A percentile compares a stretch with the other conserved stretches of the same genome.
Evolutionary conservation across 371 early-diverging fungal genomes (phyloP).

Genomic region (Haplosporangium sp.): DNA sequence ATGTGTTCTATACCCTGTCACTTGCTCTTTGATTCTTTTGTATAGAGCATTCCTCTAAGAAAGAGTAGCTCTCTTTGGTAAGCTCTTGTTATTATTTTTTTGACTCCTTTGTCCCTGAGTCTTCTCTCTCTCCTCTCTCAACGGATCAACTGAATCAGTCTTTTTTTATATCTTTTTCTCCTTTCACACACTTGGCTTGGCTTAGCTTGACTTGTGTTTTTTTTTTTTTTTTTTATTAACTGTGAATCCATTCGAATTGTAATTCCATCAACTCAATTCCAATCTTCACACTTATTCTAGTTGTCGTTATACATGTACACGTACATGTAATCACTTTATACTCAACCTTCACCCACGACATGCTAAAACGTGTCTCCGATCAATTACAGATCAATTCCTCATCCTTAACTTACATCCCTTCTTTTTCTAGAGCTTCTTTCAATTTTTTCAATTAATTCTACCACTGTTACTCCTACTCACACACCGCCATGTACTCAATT

Average conservation of each 20-base stretch:
- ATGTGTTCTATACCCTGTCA: not conserved
- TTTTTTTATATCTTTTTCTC: not conserved
- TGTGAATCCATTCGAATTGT: not conserved
- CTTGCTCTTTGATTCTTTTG: not conserved
- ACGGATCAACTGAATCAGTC: constrained; percentile 2
- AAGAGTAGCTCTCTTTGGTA: not conserved
- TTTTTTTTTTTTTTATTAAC: not conserved
- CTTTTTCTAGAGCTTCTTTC: not conserved
- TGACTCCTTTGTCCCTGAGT: not conserved
- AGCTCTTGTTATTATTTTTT: not conserved
- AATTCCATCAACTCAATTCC: not conserved
- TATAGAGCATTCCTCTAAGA: no score
- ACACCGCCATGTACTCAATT: constrained; percentile 27
- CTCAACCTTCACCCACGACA: not conserved
- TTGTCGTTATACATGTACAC: no score
- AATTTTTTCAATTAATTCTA: not conserved
- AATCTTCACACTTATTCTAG: not conserved
- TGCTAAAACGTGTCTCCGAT: constrained; percentile 26
- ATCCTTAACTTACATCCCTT: not conserved
- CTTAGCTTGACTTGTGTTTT: not conserved
- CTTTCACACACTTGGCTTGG: not conserved
- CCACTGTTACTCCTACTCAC: constrained; percentile 10
- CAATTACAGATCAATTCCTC: no score
- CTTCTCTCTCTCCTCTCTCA: not conserved
- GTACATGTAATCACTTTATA: not conserved